phyloP scores from a whole-genome alignment of 805 yeast genomes.

The Scheffersomyces ergatensis region DNA sequence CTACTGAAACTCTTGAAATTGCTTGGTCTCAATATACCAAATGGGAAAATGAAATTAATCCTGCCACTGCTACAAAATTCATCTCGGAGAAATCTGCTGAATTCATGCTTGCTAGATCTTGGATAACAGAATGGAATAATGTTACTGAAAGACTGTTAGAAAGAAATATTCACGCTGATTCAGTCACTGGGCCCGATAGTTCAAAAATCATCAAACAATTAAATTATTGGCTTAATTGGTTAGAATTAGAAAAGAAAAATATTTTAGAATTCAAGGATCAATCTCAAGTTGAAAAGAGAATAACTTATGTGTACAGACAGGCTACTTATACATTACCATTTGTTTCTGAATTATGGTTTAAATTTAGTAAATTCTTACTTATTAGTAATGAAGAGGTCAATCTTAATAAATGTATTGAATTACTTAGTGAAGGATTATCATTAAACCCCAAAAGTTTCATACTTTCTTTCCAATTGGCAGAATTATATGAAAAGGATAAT shows the following conservation, averaged over 20 bases:
- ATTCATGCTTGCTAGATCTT: conserved; percentile 83
- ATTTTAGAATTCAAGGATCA: conserved; percentile 58
- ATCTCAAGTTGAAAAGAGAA: conserved; percentile 46
- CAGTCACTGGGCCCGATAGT: conserved; percentile 16
- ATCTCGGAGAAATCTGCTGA: conserved; percentile 78
- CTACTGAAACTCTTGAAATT: conserved; percentile 69
- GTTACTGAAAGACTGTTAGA: conserved; percentile 49
- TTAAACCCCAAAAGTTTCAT: conserved; percentile 72
- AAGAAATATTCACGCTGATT: conserved; percentile 33
- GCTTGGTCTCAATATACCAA: conserved; percentile 78
- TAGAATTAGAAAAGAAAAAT: conserved; percentile 74
- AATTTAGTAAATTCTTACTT: conserved; percentile 43
- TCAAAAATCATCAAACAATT: conserved; percentile 40
- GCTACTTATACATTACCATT: conserved; percentile 61
- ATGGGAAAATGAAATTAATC: conserved; percentile 78
- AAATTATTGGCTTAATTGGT: conserved; percentile 68
- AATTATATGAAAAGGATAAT: conserved; percentile 59
- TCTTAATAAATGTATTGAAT: conserved; percentile 39
- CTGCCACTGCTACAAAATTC: conserved; percentile 78
- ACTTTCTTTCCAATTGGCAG: conserved; percentile 66
- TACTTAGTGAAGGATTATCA: conserved; percentile 52
- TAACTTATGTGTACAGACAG: conserved; percentile 70
- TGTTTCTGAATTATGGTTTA: conserved; percentile 77
- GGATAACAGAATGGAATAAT: conserved; percentile 69
- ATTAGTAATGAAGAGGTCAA: conserved; percentile 35